Percentiles rank a stretch among this genome's conserved stretches.
Evolutionary conservation across 2,329 filamentous ascomycete species (phyloP).

Genomic region (Neopestalotiopsis clavispora): DNA sequence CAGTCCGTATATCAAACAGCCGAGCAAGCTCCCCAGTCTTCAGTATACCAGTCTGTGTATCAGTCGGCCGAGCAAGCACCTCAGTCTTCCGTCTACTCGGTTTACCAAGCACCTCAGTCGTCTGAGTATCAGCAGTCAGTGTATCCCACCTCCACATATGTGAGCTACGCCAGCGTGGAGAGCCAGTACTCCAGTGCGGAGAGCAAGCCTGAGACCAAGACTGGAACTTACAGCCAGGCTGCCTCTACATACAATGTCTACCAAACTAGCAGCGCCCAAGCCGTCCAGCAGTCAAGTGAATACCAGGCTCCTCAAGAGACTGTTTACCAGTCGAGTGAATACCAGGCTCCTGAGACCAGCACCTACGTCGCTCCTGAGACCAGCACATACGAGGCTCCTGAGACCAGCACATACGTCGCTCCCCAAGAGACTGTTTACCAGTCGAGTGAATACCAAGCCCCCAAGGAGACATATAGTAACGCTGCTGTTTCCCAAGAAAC

Average conservation of each 20-base stretch:
- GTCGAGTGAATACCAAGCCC: background rate
- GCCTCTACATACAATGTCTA: constrained; percentile 49
- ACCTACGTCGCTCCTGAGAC: background rate
- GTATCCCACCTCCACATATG: background rate
- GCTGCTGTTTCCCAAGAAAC: background rate
- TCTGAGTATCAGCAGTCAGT: background rate
- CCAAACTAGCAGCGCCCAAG: constrained; percentile 47
- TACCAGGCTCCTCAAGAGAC: constrained; percentile 14
- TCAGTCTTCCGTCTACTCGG: background rate
- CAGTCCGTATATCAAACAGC: background rate
- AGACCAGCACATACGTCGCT: background rate
- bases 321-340: constrained; percentile 22
- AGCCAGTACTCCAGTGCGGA: too few relatives aligned
- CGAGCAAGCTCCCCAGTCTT: background rate
- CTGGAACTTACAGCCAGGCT: constrained; percentile 43
- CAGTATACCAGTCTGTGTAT: background rate
- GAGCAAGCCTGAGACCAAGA: constrained; percentile 23
- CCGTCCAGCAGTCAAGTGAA: constrained; percentile 37
- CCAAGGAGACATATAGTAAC: background rate
- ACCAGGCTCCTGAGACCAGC: background rate
- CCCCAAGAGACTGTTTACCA: too few relatives aligned
- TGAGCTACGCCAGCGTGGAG: constrained; percentile 23
- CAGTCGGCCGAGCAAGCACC: background rate
- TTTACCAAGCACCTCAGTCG: background rate
- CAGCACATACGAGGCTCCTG: background rate